Evolutionary conservation across 2,329 filamentous ascomycete species (phyloP).

Genomic region (Aspergillus clavatus): DNA sequence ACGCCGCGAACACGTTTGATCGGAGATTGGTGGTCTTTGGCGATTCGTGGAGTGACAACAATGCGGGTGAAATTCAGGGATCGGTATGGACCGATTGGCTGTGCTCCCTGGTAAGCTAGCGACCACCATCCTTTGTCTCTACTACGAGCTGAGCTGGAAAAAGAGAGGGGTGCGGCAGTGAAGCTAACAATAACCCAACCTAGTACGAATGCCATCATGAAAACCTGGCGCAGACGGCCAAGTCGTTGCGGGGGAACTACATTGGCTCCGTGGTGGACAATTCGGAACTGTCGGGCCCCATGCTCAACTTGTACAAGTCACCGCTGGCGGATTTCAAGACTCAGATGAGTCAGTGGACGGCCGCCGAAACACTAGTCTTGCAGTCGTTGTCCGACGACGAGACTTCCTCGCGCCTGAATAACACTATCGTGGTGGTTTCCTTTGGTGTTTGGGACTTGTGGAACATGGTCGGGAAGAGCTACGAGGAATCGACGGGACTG

Average conservation of each 20-base stretch:
- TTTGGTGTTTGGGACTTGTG: constrained; percentile 41
- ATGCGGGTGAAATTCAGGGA: constrained; percentile 24
- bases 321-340: constrained; percentile 33
- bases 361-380: constrained; percentile 26
- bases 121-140: no score
- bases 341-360: constrained; percentile 34
- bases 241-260: constrained; percentile 21
- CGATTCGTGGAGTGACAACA: constrained; percentile 37
- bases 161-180: not conserved
- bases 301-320: constrained; percentile 22
- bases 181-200: constrained; percentile 4
- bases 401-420: constrained; percentile 22
- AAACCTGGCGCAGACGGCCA: constrained; percentile 29
- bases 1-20: constrained; percentile 19
- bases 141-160: no score
- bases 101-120: constrained; percentile 34
- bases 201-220: constrained; percentile 34
- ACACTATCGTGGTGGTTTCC: constrained; percentile 33
- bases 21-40: constrained; percentile 36
- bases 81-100: constrained; percentile 34
- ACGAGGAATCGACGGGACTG: constrained; percentile 22
- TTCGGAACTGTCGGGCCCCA: constrained; percentile 21
- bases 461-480: constrained; percentile 27
- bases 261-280: constrained; percentile 34
- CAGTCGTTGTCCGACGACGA: constrained; percentile 19